Percentiles rank a stretch among this genome's conserved stretches.
Evolutionary conservation across 345 rosid genomes (phyloP).

Genomic region (Lepidium africanum): DNA sequence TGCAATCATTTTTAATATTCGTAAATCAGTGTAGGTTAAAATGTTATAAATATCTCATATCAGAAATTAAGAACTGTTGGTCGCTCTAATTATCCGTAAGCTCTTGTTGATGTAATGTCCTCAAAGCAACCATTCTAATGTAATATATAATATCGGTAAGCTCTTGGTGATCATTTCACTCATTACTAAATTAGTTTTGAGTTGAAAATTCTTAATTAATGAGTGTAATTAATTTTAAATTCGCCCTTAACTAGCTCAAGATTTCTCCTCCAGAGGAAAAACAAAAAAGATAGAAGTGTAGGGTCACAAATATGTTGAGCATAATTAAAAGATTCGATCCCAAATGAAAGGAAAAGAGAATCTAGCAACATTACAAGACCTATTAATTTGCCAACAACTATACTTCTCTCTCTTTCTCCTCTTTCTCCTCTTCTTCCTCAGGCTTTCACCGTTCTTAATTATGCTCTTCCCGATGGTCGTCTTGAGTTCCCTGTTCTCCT

Average conservation of each 20-base stretch:
- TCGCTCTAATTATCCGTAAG: no score
- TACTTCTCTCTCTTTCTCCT: neutral
- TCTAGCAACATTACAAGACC: slow-evolving; percentile 27
- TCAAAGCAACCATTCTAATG: neutral
- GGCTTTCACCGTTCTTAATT: slow-evolving; percentile 1
- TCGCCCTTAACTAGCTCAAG: neutral
- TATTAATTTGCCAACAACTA: slow-evolving; percentile 10
- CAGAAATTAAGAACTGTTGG: no score
- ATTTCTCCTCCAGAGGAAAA: neutral
- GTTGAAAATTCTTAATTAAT: no score
- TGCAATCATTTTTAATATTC: neutral
- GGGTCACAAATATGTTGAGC: slow-evolving; percentile 24
- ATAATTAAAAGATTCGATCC: slow-evolving; percentile 23
- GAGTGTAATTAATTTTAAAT: neutral
- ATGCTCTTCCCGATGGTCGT: slow-evolving; percentile 27
- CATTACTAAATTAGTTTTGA: neutral
- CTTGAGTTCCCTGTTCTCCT: slow-evolving; percentile 32
- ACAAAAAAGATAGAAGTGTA: slow-evolving; percentile 3
- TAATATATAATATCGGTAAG: no score
- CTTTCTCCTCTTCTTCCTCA: neutral
- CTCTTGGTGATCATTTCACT: neutral
- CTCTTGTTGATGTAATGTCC: no score
- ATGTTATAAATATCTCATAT: no score
- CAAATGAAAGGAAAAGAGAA: slow-evolving; percentile 30
- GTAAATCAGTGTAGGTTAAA: no score